Evolutionary conservation across 257 asterid genomes (phyloP), one percentile per base, ranked within the genome.

Genomic region (Solanum phureja): DNA sequence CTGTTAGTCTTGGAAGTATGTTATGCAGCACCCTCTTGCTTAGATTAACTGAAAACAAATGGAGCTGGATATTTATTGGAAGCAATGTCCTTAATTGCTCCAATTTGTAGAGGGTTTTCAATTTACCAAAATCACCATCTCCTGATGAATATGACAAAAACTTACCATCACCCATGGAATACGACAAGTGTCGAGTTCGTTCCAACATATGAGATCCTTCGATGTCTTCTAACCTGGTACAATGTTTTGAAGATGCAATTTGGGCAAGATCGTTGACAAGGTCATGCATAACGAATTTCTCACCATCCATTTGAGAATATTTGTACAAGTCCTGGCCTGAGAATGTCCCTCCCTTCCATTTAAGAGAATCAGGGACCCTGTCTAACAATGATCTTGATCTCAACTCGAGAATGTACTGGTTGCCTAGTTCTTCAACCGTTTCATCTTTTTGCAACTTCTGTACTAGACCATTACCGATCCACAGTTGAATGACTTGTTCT

Each of bases 251-350:
- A 18, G 69, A 73, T 38, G 62, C 37, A 52, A 64, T 31, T 11
- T 86, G 62, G 13, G 88, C 88, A 21, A 86, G 21, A 86, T 86
- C 88, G 33, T 86, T 86, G 16, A 86, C 82, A n/a, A 86, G 88
- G 27, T 72, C 84, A 52, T 86, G 88, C 88, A 86, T 86, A 8
- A 52, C 2, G 38, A 86, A 86, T 16, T 18, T 11, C 24, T 40
- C 44, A 35, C 38, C 8, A 0, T 35, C 7, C 46, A 40, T 40
- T 40, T 42, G 4, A 42, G 1, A 10, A 42, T 42, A 9, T 42
- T 42, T 42, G 9, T 3, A 7, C 2, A 73, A 84, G 7, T 73
- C 74, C 9, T 73, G 62, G 23, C 56, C 34, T n/a, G 8, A 33
- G 40, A 86, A 86, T 18, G 1, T 0, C 18, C 27, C 64, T 0